A percentile compares a stretch with the other conserved stretches of the same genome.
Conservation (phyloP, 2,329 filamentous ascomycete genomes). For the Penicillium sp. region DNA sequence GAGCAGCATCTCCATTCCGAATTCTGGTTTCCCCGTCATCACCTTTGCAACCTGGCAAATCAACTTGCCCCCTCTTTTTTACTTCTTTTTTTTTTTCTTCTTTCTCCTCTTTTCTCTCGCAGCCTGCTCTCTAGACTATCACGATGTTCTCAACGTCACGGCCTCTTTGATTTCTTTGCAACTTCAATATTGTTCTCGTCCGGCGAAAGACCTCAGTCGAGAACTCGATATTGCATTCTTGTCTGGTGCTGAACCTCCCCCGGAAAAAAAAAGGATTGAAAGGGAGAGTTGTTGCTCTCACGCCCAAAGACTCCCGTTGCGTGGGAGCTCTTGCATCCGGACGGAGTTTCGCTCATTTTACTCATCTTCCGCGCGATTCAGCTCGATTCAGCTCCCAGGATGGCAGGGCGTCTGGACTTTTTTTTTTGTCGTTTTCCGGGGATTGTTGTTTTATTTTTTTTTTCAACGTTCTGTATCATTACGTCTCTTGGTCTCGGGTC, state of each 20-base stretch:
- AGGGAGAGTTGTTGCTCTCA: background rate
- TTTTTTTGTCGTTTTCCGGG: too few relatives aligned
- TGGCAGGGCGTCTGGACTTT: too few relatives aligned
- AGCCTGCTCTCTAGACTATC: background rate
- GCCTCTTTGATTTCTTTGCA: too few relatives aligned
- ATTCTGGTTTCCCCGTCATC: too few relatives aligned
- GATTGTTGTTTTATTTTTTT: background rate
- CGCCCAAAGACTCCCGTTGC: constrained; percentile 13
- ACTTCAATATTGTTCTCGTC: too few relatives aligned
- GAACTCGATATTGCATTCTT: constrained; percentile 5
- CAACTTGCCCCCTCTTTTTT: too few relatives aligned
- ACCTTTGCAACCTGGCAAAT: too few relatives aligned
- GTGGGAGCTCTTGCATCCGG: constrained; percentile 13
- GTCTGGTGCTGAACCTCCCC: constrained; percentile 5
- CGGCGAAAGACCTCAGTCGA: background rate
- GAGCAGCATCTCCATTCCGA: too few relatives aligned
- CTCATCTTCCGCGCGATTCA: background rate
- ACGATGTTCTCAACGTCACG: background rate
- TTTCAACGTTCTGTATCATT: background rate
- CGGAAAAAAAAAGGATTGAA: constrained; percentile 1
- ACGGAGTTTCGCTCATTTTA: constrained; percentile 4
- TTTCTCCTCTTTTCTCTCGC: too few relatives aligned
- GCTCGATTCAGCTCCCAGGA: too few relatives aligned
- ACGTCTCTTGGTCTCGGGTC: background rate
- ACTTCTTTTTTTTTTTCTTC: too few relatives aligned